A percentile compares a stretch with the other conserved stretches of the same genome.
Conservation (phyloP, 495 filamentous ascomycete genomes). For the Zalerion maritima region DNA sequence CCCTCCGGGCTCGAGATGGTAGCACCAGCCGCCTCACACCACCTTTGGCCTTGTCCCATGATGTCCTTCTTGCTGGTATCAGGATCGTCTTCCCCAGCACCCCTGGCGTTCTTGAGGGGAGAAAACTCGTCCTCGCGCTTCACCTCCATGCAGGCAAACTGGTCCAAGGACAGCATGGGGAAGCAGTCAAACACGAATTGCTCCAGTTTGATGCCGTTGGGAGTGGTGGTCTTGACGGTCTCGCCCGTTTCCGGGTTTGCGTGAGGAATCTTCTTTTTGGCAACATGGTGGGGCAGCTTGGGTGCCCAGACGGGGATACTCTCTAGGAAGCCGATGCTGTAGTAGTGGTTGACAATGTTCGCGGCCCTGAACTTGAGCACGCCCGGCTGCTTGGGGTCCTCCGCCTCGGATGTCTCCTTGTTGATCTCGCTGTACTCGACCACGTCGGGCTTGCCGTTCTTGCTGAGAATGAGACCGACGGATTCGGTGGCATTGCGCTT, state of each 20-base stretch:
- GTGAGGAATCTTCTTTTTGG: slow-evolving; percentile 94
- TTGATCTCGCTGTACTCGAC: slow-evolving; percentile 99
- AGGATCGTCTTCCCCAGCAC: slow-evolving; percentile 83
- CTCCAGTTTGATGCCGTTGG: slow-evolving; percentile 97
- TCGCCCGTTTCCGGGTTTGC: slow-evolving; percentile 62
- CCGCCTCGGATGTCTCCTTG: slow-evolving; percentile 68
- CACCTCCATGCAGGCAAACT: slow-evolving; percentile 93
- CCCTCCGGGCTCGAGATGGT: slow-evolving; percentile 59
- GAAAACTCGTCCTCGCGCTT: slow-evolving; percentile 97
- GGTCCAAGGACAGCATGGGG: slow-evolving; percentile 68
- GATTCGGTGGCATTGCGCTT: slow-evolving; percentile 96
- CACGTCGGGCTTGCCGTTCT: slow-evolving; percentile 93
- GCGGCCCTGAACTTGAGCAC: slow-evolving; percentile 92
- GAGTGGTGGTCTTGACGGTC: slow-evolving; percentile 73
- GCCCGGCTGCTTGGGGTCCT: slow-evolving; percentile 66
- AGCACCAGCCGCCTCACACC: slow-evolving; percentile 66
- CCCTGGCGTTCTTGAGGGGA: slow-evolving; percentile 87
- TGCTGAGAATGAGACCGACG: slow-evolving; percentile 83
- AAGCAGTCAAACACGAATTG: slow-evolving; percentile 99
- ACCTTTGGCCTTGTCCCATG: slow-evolving; percentile 72
- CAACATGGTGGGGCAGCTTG: slow-evolving; percentile 85
- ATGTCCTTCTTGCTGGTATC: slow-evolving; percentile 85
- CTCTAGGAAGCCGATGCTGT: slow-evolving; percentile 86
- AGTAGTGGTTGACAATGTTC: slow-evolving; percentile 99
- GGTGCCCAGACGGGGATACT: slow-evolving; percentile 75